Evolutionary conservation across 2,329 filamentous ascomycete species (phyloP).

Genomic region (Leptographium galeiforme): DNA sequence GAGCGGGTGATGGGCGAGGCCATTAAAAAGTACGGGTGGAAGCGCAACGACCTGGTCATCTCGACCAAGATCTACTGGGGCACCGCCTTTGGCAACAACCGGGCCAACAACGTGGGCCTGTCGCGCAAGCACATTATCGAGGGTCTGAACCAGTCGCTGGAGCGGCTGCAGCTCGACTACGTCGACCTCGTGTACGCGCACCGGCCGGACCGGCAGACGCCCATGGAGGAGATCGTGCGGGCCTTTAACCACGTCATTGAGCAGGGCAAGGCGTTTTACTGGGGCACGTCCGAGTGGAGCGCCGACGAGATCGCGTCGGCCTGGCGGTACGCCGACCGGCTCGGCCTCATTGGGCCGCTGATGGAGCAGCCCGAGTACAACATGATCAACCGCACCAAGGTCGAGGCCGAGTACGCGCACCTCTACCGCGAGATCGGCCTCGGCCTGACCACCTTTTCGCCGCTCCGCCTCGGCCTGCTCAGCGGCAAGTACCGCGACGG

Average conservation of each 20-base stretch:
- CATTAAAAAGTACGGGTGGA: conserved; percentile 38
- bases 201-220: conserved; percentile 41
- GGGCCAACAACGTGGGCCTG: conserved; percentile 34
- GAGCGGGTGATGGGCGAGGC: conserved; percentile 39
- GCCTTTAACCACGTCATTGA: conserved; percentile 34
- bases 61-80: conserved; percentile 55
- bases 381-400: conserved; percentile 34
- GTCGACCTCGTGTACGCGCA: conserved; percentile 53
- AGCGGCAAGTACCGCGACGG: conserved; percentile 52
- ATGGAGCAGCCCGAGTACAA: conserved; percentile 60
- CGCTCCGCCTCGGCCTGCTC: conserved; percentile 39
- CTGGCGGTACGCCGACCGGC: conserved; percentile 42
- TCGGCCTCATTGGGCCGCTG: conserved; percentile 48
- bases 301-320: conserved; percentile 54
- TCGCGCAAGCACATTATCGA: conserved; percentile 39
- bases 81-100: conserved; percentile 42
- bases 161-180: conserved; percentile 49
- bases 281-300: conserved; percentile 59
- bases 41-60: conserved; percentile 39
- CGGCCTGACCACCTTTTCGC: conserved; percentile 38
- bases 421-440: conserved; percentile 42
- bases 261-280: conserved; percentile 59
- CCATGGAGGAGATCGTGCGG: conserved; percentile 50
- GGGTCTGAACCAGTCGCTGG: conserved; percentile 43
- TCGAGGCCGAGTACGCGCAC: conserved; percentile 34